Evolutionary conservation across 257 asterid species (phyloP).

Genomic region (Przewalskia tangutica): DNA sequence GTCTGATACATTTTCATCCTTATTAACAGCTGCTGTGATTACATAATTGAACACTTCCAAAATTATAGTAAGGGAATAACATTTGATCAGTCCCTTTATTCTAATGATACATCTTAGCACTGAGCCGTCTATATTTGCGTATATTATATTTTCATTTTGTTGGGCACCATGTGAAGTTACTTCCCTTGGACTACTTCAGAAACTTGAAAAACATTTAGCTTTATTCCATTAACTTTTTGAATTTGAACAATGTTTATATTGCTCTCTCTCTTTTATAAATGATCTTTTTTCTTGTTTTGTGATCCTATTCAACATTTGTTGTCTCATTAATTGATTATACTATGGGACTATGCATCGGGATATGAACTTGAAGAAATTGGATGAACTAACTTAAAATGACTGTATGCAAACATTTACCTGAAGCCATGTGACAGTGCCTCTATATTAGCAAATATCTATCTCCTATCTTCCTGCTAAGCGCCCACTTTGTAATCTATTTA

Average conservation of each 20-base stretch:
- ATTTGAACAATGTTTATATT: neutral
- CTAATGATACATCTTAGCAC: neutral
- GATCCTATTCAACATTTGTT: neutral
- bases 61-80: neutral
- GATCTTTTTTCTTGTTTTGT: neutral
- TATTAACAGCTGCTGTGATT: neutral
- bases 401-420: neutral
- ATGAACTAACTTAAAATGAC: neutral
- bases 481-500: neutral
- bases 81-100: neutral
- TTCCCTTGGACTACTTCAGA: neutral
- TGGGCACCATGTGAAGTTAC: neutral
- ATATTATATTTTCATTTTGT: neutral
- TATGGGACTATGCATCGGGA: neutral
- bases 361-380: neutral
- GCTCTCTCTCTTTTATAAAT: neutral
- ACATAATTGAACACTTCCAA: neutral
- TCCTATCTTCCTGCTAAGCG: neutral
- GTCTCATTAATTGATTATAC: neutral
- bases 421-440: neutral
- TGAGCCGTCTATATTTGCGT: neutral
- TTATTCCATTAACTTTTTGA: neutral
- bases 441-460: neutral
- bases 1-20: neutral
- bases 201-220: neutral